Percentiles rank a stretch among this genome's conserved stretches.
Conservation (phyloP, 345 rosid genomes). For the Eucalyptus curtisii region DNA sequence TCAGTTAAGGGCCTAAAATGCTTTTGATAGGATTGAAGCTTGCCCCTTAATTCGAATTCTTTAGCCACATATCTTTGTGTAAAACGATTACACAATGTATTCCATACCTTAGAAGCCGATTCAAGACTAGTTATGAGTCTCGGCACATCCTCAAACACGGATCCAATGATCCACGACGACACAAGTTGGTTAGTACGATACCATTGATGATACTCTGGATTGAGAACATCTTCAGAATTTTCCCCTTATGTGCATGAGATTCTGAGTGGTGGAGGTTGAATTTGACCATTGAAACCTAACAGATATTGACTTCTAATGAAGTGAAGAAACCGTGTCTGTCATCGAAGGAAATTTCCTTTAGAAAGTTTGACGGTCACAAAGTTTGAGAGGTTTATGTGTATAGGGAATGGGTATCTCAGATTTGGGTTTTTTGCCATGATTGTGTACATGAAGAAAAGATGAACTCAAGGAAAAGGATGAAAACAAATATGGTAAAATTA, state of each 20-base stretch:
- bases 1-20: too few species aligned
- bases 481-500: too few species aligned
- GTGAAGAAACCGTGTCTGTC: not conserved
- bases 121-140: too few species aligned
- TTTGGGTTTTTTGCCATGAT: not conserved
- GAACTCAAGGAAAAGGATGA: not conserved
- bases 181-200: not conserved
- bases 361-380: not conserved
- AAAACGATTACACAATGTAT: too few species aligned
- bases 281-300: not conserved
- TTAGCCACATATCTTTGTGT: too few species aligned
- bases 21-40: too few species aligned
- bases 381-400: too few species aligned
- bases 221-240: not conserved
- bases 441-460: not conserved
- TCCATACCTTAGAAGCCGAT: too few species aligned
- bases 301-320: not conserved
- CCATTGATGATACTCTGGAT: too few species aligned
- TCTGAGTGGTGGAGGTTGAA: not conserved
- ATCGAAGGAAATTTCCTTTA: not conserved
- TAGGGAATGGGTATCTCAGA: not conserved
- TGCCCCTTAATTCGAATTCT: too few species aligned
- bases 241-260: not conserved
- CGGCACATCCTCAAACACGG: too few species aligned
- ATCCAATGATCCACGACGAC: not conserved